Conservation (phyloP, 306 rosid genomes). For the Betula pendula region DNA sequence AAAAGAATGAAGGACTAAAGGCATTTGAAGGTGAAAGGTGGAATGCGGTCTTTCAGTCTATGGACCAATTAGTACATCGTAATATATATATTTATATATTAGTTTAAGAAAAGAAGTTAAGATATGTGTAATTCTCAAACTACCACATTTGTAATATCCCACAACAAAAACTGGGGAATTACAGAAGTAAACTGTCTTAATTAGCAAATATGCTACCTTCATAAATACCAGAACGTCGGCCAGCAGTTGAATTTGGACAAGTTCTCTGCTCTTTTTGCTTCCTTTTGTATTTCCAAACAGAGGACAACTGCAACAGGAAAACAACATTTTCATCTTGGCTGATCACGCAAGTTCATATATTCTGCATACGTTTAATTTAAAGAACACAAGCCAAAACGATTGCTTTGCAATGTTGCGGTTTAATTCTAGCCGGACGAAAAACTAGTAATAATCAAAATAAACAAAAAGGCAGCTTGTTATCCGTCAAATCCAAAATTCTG, state of each 20-base stretch:
- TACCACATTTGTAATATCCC: background rate
- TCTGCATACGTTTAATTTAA: background rate
- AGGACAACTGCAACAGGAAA: conserved; percentile 61
- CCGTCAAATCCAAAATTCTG: background rate
- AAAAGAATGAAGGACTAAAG: background rate
- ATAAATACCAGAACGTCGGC: conserved; percentile 59
- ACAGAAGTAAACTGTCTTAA: background rate
- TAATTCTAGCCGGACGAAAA: background rate
- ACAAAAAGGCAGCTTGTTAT: background rate
- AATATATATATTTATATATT: background rate
- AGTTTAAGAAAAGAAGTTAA: background rate
- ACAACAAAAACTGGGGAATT: background rate
- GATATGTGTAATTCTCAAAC: background rate
- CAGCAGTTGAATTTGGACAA: conserved; percentile 66
- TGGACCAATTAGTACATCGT: background rate
- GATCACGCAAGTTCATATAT: background rate
- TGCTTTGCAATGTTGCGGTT: background rate
- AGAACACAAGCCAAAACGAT: background rate
- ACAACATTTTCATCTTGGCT: background rate
- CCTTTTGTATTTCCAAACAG: conserved; percentile 87
- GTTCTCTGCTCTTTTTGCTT: conserved; percentile 79
- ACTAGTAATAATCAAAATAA: background rate
- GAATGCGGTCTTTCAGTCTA: background rate
- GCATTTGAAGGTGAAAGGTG: background rate
- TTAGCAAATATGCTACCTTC: background rate